Conservation (phyloP, 2,329 filamentous ascomycete genomes). For the Decorospora gaudefroyi region DNA sequence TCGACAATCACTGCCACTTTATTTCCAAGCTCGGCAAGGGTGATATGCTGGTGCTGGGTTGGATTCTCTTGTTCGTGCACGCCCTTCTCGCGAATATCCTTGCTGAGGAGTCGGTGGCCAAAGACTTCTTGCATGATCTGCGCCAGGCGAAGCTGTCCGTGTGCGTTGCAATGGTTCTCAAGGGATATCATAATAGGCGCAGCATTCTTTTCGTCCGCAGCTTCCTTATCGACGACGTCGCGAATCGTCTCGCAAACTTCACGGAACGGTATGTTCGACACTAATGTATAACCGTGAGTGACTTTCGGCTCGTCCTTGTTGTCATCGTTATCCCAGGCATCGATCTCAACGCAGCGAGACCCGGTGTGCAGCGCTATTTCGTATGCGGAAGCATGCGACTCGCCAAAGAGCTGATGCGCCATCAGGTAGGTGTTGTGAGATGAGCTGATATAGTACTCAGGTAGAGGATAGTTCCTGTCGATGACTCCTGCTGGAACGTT, state of each 20-base stretch:
- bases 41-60: constrained; percentile 57
- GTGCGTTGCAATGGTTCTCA: constrained; percentile 67
- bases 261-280: constrained; percentile 68
- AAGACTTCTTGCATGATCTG: constrained; percentile 69
- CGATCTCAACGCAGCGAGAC: constrained; percentile 72
- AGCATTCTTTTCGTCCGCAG: constrained; percentile 51
- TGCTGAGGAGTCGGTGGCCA: constrained; percentile 63
- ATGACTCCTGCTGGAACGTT: constrained; percentile 59
- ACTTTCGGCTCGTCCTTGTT: constrained; percentile 68
- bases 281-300: constrained; percentile 70
- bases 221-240: constrained; percentile 64
- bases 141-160: constrained; percentile 65
- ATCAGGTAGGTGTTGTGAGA: constrained; percentile 75
- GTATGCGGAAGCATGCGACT: constrained; percentile 66
- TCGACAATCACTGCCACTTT: constrained; percentile 71
- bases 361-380: constrained; percentile 65
- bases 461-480: constrained; percentile 63
- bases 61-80: constrained; percentile 58
- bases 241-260: constrained; percentile 68
- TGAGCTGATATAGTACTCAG: constrained; percentile 73
- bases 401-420: constrained; percentile 70
- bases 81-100: constrained; percentile 61
- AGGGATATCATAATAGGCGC: constrained; percentile 67
- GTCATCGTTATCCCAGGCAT: constrained; percentile 70
- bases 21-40: constrained; percentile 62